Evolutionary conservation across 352 stramenopile species (phyloP), one percentile per base, ranked within the genome.

Genomic region (Phytophthora capsici): DNA sequence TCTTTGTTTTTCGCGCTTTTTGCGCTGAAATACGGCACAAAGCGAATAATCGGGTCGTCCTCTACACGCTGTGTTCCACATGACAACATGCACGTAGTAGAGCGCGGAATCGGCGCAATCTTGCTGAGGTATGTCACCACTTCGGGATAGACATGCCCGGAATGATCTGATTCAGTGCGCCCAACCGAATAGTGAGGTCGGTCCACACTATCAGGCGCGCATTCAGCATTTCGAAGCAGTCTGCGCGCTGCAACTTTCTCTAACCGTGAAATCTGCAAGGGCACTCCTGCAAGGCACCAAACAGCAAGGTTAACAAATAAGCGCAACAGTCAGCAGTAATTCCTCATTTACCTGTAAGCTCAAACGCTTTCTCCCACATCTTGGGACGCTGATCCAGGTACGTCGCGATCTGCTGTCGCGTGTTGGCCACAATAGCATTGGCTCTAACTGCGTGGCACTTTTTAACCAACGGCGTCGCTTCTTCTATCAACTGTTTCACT

Each of bases 31-130:
- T 80, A 78, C 41, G 83, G 83, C 34, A 90, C 81, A 53, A 88
- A 90, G 20, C 86, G 86, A 62, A 94, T 89, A 71, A 94, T 92
- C 36, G 86, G 86, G 49, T 94, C 86, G 57, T 94, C 86, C 23
- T 91, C 76, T 14, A 92, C 77, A 14, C 73, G 76, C 30, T 88
- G 66, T n/a, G 78, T 77, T 28, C 69, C 77, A 22, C 68, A 46
- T 7, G 77, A 73, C 16, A 83, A 66, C 26, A 92, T 80, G 37
- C 78, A 94, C 16, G 86, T 89, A 13, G 85, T 93, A 10, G 80
- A 89, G 43, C 83, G 82, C 45, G 76, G 87, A 6, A 87, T 60
- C 2, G 56, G 34, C 1, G 75, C 50, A 22, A 93, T 74, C 25
- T 60, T 66, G 38, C 72, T 78, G 16, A 93, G 57, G 20, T 73